Evolutionary conservation across 192 early-diverging fungal genomes (phyloP), one percentile per base, ranked within the genome.

Genomic region (Umbelopsis sp.): DNA sequence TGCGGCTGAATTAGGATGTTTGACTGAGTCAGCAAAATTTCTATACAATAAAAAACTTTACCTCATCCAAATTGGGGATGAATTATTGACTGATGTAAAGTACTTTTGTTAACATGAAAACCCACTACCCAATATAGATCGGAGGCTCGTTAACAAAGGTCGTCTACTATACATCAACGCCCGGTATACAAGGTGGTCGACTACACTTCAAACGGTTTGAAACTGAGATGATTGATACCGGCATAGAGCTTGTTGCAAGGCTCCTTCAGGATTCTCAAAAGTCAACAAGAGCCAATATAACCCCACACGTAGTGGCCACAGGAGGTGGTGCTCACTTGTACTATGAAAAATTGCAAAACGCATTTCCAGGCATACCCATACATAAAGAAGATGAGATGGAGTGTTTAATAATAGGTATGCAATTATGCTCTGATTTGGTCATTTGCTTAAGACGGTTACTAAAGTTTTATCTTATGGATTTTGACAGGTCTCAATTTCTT

Each of bases 371-470:
- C 6, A 92, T 92, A 8, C 84, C 80, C 44, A 85, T 96, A 53
- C 84, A 93, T 37, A 87, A 90, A 30, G 95, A 95, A 78, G 96
- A 98, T 66, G 96, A 98, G 80, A 97, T 98, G 94, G 92, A 93
- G 67, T 95, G 93, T 67, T 74, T 94, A 50, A 90, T 91, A 53
- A 80, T 85, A 30, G 91, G 87, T 89, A 71, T 41, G 37, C 5
- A 51, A 20, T 16, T 25, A 50, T 70, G 30, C 2, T 25, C 49
- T 41, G 51, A 27, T 55, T 46, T 46, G 49, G 18, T 30, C 23
- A 21, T 35, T 33, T 23, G 12, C 16, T 33, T 25, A 25, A 44
- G 30, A 9, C 22, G 41, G 15, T 1, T 78, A 2, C 44, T 46
- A 16, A 16, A 23, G 30, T 13, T 18, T 41, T 49, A 25, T 22